A percentile compares a stretch with the other conserved stretches of the same genome.
These are phyloP conservation scores for Bruguiera hainesii DNA, from an alignment of 441 rosid genomes.

Conservation along the genomic window DNA sequence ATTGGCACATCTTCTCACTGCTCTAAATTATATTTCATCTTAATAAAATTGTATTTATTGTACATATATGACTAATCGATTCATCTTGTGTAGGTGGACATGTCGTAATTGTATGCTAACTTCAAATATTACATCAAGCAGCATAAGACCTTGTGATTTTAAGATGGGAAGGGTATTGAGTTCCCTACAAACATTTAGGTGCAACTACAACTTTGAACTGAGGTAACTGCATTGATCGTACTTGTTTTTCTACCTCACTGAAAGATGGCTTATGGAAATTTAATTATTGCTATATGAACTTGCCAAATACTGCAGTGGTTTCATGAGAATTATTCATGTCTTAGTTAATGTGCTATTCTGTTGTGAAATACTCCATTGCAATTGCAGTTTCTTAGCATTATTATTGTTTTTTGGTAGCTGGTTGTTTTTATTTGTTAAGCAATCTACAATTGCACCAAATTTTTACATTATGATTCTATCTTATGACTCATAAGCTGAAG, in stretches of 20 bases:
- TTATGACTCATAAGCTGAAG: constrained; percentile 10
- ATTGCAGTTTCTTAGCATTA: neutral
- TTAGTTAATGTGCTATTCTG: neutral
- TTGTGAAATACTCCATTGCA: neutral
- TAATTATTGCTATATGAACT: no score
- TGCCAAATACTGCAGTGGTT: neutral
- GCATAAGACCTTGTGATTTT: constrained; percentile 82
- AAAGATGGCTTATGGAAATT: neutral
- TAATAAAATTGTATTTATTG: neutral
- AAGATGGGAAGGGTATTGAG: constrained; percentile 73
- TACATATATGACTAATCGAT: constrained; percentile 14
- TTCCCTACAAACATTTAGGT: constrained; percentile 65
- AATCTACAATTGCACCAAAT: neutral
- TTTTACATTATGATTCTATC: neutral
- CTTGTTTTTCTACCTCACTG: neutral
- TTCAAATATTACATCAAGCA: constrained; percentile 69
- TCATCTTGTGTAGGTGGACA: constrained; percentile 56
- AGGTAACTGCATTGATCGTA: constrained; percentile 40
- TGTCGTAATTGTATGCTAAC: constrained; percentile 63
- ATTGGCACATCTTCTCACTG: neutral
- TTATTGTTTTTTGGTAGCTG: constrained; percentile 1
- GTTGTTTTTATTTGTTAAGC: constrained; percentile 8
- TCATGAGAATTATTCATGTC: neutral
- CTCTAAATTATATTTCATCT: neutral
- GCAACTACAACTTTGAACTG: constrained; percentile 69